Evolutionary conservation across 495 filamentous ascomycete genomes (phyloP).

Genomic region (Choiromyces venosus): DNA sequence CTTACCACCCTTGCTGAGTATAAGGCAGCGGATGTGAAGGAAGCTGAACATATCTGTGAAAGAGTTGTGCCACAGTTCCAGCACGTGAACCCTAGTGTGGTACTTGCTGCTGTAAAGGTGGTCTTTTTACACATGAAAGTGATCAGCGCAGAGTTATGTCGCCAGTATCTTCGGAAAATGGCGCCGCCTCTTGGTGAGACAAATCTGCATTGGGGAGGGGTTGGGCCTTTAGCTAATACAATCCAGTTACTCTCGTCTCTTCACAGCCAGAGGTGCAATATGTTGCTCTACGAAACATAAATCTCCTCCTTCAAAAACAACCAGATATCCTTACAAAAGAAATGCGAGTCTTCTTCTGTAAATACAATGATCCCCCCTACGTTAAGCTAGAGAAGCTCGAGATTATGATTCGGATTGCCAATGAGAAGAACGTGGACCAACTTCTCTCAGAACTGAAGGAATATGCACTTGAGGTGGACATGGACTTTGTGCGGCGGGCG

Average conservation of each 20-base stretch:
- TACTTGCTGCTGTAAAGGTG: slow-evolving; percentile 91
- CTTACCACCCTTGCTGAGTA: slow-evolving; percentile 85
- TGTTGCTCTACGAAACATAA: slow-evolving; percentile 91
- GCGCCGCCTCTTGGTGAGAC: slow-evolving; percentile 79
- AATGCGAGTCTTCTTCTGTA: slow-evolving; percentile 98
- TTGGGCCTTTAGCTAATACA: slow-evolving; percentile 21
- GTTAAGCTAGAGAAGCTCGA: slow-evolving; percentile 97
- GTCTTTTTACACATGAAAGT: slow-evolving; percentile 95
- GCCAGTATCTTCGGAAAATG: slow-evolving; percentile 94
- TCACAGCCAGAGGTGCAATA: slow-evolving; percentile 97
- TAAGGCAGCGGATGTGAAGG: slow-evolving; percentile 76
- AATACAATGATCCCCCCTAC: slow-evolving; percentile 98
- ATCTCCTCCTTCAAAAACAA: slow-evolving; percentile 88
- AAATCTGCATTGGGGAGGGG: not conserved
- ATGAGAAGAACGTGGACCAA: slow-evolving; percentile 94
- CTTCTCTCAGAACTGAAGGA: slow-evolving; percentile 90
- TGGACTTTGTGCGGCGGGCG: slow-evolving; percentile 94
- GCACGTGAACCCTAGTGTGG: slow-evolving; percentile 95
- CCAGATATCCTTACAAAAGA: slow-evolving; percentile 96
- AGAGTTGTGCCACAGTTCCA: slow-evolving; percentile 94
- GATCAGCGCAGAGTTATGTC: slow-evolving; percentile 67
- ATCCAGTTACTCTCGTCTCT: slow-evolving; percentile 82
- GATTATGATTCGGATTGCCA: slow-evolving; percentile 99
- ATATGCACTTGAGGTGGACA: slow-evolving; percentile 95
- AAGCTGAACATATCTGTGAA: slow-evolving; percentile 98